Percentiles rank a stretch among this genome's conserved stretches.
These are phyloP conservation scores for Starmerella geochares DNA, from an alignment of 805 yeast species.

Conservation along the genomic window DNA sequence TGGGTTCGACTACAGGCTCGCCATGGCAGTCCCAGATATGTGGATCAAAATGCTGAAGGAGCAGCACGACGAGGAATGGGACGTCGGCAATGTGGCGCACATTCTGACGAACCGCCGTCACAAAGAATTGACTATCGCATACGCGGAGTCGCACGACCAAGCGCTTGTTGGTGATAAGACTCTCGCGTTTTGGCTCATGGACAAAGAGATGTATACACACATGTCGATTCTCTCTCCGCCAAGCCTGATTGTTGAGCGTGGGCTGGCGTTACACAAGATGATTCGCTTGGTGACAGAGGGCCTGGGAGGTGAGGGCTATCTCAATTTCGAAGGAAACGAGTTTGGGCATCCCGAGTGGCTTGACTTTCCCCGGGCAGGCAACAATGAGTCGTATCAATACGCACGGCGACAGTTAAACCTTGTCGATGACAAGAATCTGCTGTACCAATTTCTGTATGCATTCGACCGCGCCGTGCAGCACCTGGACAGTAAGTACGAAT, in stretches of 20 bases:
- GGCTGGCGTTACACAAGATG: conserved; percentile 81
- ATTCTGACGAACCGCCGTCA: conserved; percentile 82
- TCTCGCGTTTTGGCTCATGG: conserved; percentile 96
- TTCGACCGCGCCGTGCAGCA: conserved; percentile 81
- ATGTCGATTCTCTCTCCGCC: conserved; percentile 70
- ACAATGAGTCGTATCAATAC: conserved; percentile 78
- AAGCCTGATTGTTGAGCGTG: conserved; percentile 76
- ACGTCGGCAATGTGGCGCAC: conserved; percentile 64
- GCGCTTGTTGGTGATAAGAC: conserved; percentile 96
- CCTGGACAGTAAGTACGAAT: conserved; percentile 56
- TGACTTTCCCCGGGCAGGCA: conserved; percentile 89
- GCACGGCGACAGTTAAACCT: conserved; percentile 92
- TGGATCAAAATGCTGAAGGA: conserved; percentile 93
- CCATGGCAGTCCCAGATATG: conserved; percentile 98
- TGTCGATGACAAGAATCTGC: conserved; percentile 63
- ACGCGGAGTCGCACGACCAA: conserved; percentile 94
- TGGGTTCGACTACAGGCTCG: conserved; percentile 86
- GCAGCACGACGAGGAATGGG: conserved; percentile 80
- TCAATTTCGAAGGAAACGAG: conserved; percentile 95
- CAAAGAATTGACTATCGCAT: conserved; percentile 78
- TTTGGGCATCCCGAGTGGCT: conserved; percentile 99
- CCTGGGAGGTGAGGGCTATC: conserved; percentile 94
- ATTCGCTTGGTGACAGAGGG: conserved; percentile 78
- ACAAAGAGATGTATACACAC: conserved; percentile 93
- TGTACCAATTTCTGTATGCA: conserved; percentile 66